Conservation (phyloP, 257 asterid genomes). For the Misopates orontium region DNA sequence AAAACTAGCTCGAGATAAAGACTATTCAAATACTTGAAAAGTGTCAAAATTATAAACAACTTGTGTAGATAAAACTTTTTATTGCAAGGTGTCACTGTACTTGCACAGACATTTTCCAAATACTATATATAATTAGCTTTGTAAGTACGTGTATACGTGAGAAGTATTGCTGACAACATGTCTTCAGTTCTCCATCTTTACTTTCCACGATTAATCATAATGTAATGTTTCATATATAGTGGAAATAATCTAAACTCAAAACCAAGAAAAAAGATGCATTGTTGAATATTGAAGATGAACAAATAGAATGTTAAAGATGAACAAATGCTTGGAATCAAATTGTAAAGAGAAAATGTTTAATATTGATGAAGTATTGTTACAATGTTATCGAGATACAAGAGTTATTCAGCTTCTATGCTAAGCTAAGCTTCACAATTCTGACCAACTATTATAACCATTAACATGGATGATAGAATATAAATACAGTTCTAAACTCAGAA, state of each 20-base stretch:
- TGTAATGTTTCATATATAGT: conserved; percentile 33
- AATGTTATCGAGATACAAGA: no score
- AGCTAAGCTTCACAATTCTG: no score
- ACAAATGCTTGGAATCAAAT: no score
- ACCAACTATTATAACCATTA: no score
- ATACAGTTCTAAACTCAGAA: no score
- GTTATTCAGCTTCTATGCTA: no score
- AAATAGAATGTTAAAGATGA: no score
- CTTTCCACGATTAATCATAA: conserved; percentile 12
- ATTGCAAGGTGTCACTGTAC: conserved; percentile 8
- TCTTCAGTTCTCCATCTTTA: conserved; percentile 37
- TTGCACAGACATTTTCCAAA: conserved; percentile 9
- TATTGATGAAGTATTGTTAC: no score
- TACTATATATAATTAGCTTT: neutral
- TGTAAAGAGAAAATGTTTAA: no score
- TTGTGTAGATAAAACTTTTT: neutral
- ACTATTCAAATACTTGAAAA: neutral
- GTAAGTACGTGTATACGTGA: conserved; percentile 25
- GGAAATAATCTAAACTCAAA: conserved; percentile 41
- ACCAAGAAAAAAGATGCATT: conserved; percentile 20
- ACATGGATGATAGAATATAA: no score
- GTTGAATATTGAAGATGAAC: conserved; percentile 30
- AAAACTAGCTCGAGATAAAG: no score
- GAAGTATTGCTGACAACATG: conserved; percentile 32
- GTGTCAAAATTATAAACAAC: neutral